Conservation (phyloP, 768 basidiomycete genomes). For the Pulveroboletus frians region DNA sequence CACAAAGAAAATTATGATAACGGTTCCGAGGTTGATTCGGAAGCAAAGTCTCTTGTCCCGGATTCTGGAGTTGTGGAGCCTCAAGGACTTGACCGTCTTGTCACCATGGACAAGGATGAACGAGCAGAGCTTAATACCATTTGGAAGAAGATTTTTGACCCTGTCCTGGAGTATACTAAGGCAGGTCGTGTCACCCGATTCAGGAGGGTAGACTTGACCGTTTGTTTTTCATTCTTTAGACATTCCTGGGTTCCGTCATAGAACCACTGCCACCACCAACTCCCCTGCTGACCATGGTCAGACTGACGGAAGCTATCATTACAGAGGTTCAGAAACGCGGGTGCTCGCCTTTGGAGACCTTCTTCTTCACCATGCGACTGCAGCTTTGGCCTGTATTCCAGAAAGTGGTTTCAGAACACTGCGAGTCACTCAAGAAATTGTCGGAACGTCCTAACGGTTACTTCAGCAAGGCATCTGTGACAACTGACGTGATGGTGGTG, state of each 20-base stretch:
- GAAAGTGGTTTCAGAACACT: conserved; percentile 78
- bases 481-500: conserved; percentile 65
- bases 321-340: conserved; percentile 70
- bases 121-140: conserved; percentile 54
- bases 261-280: conserved; percentile 71
- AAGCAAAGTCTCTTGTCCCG: conserved; percentile 37
- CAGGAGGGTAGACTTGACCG: neutral
- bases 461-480: conserved; percentile 53
- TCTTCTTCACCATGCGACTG: conserved; percentile 74
- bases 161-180: conserved; percentile 81
- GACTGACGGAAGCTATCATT: conserved; percentile 78
- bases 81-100: conserved; percentile 23
- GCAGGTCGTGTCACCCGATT: conserved; percentile 35
- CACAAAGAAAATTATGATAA: conserved; percentile 34
- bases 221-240: conserved; percentile 33
- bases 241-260: conserved; percentile 62
- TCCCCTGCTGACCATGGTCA: conserved; percentile 85
- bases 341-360: conserved; percentile 76
- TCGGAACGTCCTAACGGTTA: conserved; percentile 68
- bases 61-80: conserved; percentile 24
- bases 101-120: conserved; percentile 50
- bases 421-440: conserved; percentile 76
- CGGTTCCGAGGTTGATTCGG: conserved; percentile 46
- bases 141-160: conserved; percentile 94
- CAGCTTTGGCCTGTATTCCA: conserved; percentile 94